Evolutionary conservation across 345 rosid genomes (phyloP).

Genomic region (Gynandropsis gynandra): DNA sequence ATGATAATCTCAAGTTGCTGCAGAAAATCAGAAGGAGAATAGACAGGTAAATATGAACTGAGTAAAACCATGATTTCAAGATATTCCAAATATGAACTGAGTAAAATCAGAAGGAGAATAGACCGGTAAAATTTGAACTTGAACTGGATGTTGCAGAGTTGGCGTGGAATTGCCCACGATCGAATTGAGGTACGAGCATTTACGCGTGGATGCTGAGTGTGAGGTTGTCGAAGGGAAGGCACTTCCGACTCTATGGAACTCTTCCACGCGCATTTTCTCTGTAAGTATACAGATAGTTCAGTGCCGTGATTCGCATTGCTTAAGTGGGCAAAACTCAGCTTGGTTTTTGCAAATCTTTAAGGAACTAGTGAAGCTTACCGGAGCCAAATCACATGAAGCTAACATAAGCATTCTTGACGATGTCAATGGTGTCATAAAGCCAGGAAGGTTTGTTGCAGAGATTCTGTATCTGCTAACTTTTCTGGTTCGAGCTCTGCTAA

Average conservation of each 20-base stretch:
- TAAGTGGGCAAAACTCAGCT: neutral
- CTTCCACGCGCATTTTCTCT: constrained; percentile 31
- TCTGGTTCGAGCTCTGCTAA: neutral
- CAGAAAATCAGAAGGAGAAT: constrained; percentile 42
- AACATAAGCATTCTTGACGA: constrained; percentile 47
- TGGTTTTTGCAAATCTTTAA: constrained; percentile 18
- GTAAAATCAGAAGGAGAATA: no score
- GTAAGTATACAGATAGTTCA: constrained; percentile 34
- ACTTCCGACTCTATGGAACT: constrained; percentile 74
- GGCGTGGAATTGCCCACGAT: constrained; percentile 55
- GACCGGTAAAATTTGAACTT: neutral
- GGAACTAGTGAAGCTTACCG: constrained; percentile 34
- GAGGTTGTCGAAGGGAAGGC: constrained; percentile 64
- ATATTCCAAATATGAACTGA: neutral
- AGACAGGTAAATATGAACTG: constrained; percentile 35
- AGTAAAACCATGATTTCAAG: neutral
- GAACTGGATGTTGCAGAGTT: constrained; percentile 32
- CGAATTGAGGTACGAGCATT: constrained; percentile 53
- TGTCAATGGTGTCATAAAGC: constrained; percentile 49
- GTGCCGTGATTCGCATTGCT: neutral
- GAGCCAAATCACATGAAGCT: constrained; percentile 35
- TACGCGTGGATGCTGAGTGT: constrained; percentile 57
- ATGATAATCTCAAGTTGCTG: constrained; percentile 56
- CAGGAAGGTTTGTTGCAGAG: constrained; percentile 45
- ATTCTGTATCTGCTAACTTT: neutral